Evolutionary conservation across 805 yeast genomes (phyloP).

Genomic region (Candida ficus): DNA sequence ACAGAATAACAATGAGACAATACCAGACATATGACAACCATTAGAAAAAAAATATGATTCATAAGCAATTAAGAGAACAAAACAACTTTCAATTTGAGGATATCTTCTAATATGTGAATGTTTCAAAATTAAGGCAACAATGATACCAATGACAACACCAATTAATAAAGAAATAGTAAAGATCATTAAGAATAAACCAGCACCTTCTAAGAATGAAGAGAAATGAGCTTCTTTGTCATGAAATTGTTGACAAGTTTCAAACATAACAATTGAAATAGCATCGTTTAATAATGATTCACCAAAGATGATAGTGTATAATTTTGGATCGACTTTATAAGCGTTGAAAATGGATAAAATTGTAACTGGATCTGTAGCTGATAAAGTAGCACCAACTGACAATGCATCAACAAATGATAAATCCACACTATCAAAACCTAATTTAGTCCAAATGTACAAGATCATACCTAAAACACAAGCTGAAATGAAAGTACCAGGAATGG

Average conservation of each 20-base stretch:
- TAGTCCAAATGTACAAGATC: slow-evolving; percentile 83
- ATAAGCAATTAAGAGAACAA: slow-evolving; percentile 85
- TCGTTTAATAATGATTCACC: slow-evolving; percentile 95
- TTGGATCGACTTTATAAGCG: slow-evolving; percentile 97
- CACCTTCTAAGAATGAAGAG: slow-evolving; percentile 84
- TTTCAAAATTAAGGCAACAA: slow-evolving; percentile 84
- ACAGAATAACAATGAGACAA: slow-evolving; percentile 88
- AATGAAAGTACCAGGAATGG: slow-evolving; percentile 94
- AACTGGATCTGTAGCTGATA: slow-evolving; percentile 98
- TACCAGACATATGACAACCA: slow-evolving; percentile 99
- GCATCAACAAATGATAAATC: slow-evolving; percentile 94
- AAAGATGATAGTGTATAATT: slow-evolving; percentile 91
- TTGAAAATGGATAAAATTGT: slow-evolving; percentile 94
- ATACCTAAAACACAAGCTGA: slow-evolving; percentile 89
- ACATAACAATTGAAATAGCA: slow-evolving; percentile 98
- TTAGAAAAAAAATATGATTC: slow-evolving; percentile 96
- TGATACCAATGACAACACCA: slow-evolving; percentile 81
- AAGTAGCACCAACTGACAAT: slow-evolving; percentile 93
- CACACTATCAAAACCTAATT: slow-evolving; percentile 84
- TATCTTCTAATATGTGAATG: slow-evolving; percentile 90
- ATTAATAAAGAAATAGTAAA: slow-evolving; percentile 87
- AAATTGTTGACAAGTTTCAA: slow-evolving; percentile 95
- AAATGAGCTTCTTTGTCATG: slow-evolving; percentile 78
- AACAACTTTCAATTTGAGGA: slow-evolving; percentile 96
- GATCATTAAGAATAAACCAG: slow-evolving; percentile 88